Evolutionary conservation across 139 green algal genomes (phyloP), one percentile per base, ranked within the genome.

Genomic region (Limnomonas spitsbergensis): DNA sequence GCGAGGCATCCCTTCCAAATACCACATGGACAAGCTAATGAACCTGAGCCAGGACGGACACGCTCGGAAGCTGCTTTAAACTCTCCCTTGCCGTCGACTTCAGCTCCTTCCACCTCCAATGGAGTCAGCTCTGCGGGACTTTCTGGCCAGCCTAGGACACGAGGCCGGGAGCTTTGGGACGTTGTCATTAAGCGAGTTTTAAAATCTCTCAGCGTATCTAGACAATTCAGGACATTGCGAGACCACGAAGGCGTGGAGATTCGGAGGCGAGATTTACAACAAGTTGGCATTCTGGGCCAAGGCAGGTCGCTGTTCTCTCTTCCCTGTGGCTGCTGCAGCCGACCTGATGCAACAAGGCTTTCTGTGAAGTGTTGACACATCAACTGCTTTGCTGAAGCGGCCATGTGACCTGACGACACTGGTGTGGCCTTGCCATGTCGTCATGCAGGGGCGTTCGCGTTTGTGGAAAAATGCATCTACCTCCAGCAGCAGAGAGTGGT

Each of bases 401-500:
- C 47, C 20, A 61, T n/a, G n/a, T n/a, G n/a, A n/a, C n/a, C 47
- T 61, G 47, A 61, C 47, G 47, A 61, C 20, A 61, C 47, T 29
- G 47, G 47, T 29, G 14, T 61, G 47, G 20, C 20, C 14, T 20
- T 61, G 20, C 20, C 20, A 20, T 29, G 14, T 61, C 14, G 14
- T 61, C 47, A 61, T 61, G 47, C 47, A 61, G 47, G 47, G 14
- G 47, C 47, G 14, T 61, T 61, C 20, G 47, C 47, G 14, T 61
- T 61, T 61, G 47, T 61, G 47, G 47, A 61, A 20, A 61, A 61
- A 20, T 61, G 47, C 47, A 61, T 61, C 14, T 61, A 61, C 47
- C 20, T 61, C 14, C 47, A 14, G 47, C 47, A 61, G 47, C 14
- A 61, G 20, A 61, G 47, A 61, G 47, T 61, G 20, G 47, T 61